Percentiles rank a stretch among this genome's conserved stretches.
Evolutionary conservation across 495 filamentous ascomycete genomes (phyloP).

Genomic region (Penicillium goetzii): DNA sequence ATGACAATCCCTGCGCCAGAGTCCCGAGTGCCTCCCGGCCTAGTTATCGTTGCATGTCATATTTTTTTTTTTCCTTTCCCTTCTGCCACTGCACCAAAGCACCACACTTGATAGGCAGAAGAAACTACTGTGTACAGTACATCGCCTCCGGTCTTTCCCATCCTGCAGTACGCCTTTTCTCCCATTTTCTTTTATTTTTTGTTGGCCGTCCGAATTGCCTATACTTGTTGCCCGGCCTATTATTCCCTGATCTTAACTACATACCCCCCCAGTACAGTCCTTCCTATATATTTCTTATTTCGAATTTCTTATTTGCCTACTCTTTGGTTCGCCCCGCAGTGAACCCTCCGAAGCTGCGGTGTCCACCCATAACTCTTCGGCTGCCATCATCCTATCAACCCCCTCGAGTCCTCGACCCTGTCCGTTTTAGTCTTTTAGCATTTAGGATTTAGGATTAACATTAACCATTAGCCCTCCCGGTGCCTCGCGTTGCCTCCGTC

Average conservation of each 20-base stretch:
- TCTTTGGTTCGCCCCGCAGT: constrained; percentile 12
- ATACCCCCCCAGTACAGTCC: neutral
- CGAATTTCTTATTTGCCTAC: constrained; percentile 17
- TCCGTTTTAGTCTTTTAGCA: constrained; percentile 13
- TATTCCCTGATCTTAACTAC: neutral
- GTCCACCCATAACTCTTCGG: constrained; percentile 8
- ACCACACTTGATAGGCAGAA: constrained; percentile 1
- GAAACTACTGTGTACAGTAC: neutral
- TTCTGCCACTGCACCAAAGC: neutral
- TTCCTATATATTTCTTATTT: neutral
- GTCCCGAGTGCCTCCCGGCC: neutral
- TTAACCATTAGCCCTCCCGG: constrained; percentile 25
- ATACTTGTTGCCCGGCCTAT: neutral
- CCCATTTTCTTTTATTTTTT: neutral
- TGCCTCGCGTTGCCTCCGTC: constrained; percentile 11
- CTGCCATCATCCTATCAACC: neutral
- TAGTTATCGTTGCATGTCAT: constrained; percentile 1
- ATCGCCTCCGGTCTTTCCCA: neutral
- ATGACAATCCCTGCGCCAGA: no score
- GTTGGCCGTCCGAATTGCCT: no score
- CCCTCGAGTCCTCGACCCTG: neutral
- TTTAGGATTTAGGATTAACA: constrained; percentile 26
- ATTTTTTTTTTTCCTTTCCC: neutral
- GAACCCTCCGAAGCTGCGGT: constrained; percentile 11
- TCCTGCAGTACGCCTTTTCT: neutral